Evolutionary conservation across 2,329 filamentous ascomycete genomes (phyloP).

Genomic region (Cladobotryum protrusum): DNA sequence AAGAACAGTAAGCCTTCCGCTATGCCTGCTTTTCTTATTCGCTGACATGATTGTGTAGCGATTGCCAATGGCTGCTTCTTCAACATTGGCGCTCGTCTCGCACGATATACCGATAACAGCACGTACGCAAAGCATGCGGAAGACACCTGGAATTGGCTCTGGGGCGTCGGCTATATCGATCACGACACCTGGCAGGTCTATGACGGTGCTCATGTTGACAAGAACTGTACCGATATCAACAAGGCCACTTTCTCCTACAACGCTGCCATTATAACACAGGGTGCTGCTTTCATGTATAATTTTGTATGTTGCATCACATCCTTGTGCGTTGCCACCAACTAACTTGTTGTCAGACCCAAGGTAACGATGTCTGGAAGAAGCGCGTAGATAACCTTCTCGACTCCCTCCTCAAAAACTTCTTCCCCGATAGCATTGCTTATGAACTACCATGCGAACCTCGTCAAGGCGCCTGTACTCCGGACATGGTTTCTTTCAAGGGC

Average conservation of each 20-base stretch:
- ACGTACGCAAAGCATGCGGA: slow-evolving; percentile 59
- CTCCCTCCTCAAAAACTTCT: slow-evolving; percentile 45
- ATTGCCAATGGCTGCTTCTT: slow-evolving; percentile 60
- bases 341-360: slow-evolving; percentile 39
- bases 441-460: slow-evolving; percentile 60
- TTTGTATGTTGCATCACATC: slow-evolving; percentile 32
- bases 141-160: slow-evolving; percentile 58
- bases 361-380: slow-evolving; percentile 46
- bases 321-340: not conserved
- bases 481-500: slow-evolving; percentile 69
- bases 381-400: slow-evolving; percentile 51
- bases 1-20: slow-evolving; percentile 49
- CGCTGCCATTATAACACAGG: slow-evolving; percentile 54
- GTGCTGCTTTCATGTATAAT: slow-evolving; percentile 65
- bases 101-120: slow-evolving; percentile 60
- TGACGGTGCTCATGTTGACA: slow-evolving; percentile 53
- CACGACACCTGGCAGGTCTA: slow-evolving; percentile 54
- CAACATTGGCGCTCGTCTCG: slow-evolving; percentile 62
- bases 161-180: slow-evolving; percentile 51
- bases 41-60: slow-evolving; percentile 25
- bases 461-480: slow-evolving; percentile 55
- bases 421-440: slow-evolving; percentile 52
- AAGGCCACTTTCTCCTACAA: slow-evolving; percentile 63
- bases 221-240: slow-evolving; percentile 56
- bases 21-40: not conserved